Percentiles rank a stretch among this genome's conserved stretches.
phyloP scores from a whole-genome alignment of 805 yeast genomes.

The Aciculoconidium aculeatum region DNA sequence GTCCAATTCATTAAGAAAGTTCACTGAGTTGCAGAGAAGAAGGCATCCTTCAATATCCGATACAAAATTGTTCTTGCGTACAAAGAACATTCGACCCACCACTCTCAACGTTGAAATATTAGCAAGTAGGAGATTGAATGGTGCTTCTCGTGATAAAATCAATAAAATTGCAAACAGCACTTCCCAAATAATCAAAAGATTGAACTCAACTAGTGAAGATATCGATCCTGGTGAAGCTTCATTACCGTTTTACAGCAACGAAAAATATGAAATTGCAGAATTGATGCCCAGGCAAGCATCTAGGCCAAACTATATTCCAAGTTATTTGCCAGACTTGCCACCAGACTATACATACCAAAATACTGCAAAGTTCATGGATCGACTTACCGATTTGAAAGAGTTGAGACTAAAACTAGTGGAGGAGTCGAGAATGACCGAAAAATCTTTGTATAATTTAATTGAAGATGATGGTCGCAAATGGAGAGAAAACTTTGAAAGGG shows the following conservation, averaged over 20 bases:
- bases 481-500: constrained; percentile 22
- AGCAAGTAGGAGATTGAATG: constrained; percentile 15
- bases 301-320: constrained; percentile 50
- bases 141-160: constrained; percentile 8
- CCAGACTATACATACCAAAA: constrained; percentile 88
- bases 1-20: constrained; percentile 38
- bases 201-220: constrained; percentile 5
- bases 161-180: constrained; percentile 9
- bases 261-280: constrained; percentile 44
- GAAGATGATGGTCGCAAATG: constrained; percentile 31
- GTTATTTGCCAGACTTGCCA: constrained; percentile 83
- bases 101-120: constrained; percentile 36
- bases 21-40: constrained; percentile 58
- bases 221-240: constrained; percentile 31
- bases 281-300: constrained; percentile 47
- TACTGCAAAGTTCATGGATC: constrained; percentile 61
- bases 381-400: constrained; percentile 62
- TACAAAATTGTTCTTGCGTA: constrained; percentile 37
- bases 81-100: constrained; percentile 34
- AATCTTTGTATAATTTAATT: constrained; percentile 60
- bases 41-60: constrained; percentile 49
- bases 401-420: constrained; percentile 68
- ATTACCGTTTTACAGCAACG: constrained; percentile 48
- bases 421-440: constrained; percentile 78
- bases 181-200: constrained; percentile 9